Evolutionary conservation across 2,329 filamentous ascomycete genomes (phyloP).

Genomic region (Eutypella sp.): DNA sequence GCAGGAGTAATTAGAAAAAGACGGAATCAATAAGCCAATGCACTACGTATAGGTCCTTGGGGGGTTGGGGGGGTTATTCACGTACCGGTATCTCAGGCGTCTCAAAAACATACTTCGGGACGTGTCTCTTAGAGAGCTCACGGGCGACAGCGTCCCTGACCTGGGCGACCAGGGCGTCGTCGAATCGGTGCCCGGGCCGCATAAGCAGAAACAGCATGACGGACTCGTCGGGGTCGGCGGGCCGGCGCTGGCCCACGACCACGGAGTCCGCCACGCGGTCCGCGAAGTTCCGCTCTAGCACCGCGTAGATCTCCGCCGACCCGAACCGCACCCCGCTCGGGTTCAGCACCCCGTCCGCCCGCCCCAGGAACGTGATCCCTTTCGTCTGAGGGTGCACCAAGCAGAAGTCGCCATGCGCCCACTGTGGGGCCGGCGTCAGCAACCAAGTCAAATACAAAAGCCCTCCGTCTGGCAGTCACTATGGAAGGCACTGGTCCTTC

Average conservation of each 20-base stretch:
- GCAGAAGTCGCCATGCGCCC: constrained; percentile 82
- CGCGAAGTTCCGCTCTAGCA: constrained; percentile 63
- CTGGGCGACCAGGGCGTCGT: constrained; percentile 45
- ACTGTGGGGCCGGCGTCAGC: constrained; percentile 31
- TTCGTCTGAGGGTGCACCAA: constrained; percentile 63
- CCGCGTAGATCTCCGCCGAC: constrained; percentile 72
- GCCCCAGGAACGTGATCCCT: constrained; percentile 61
- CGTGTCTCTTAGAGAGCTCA: constrained; percentile 67
- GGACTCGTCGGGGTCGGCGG: constrained; percentile 47
- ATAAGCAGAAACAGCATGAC: constrained; percentile 54
- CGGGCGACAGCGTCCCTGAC: constrained; percentile 61
- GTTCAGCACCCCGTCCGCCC: constrained; percentile 76
- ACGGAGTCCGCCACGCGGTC: constrained; percentile 64
- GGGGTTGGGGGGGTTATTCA: too few relatives aligned
- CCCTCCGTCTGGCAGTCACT: too few relatives aligned
- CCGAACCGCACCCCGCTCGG: constrained; percentile 76
- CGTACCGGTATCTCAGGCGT: constrained; percentile 75
- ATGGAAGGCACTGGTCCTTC: too few relatives aligned
- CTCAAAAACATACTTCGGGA: constrained; percentile 74
- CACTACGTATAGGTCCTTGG: too few relatives aligned
- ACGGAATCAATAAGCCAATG: neutral
- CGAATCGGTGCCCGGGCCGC: constrained; percentile 52
- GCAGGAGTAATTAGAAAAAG: neutral
- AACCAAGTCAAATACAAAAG: too few relatives aligned
- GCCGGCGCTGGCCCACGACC: constrained; percentile 72